Evolutionary conservation across 2,329 filamentous ascomycete species (phyloP), one percentile per base, ranked within the genome.

Genomic region (Cladosporium sp.): DNA sequence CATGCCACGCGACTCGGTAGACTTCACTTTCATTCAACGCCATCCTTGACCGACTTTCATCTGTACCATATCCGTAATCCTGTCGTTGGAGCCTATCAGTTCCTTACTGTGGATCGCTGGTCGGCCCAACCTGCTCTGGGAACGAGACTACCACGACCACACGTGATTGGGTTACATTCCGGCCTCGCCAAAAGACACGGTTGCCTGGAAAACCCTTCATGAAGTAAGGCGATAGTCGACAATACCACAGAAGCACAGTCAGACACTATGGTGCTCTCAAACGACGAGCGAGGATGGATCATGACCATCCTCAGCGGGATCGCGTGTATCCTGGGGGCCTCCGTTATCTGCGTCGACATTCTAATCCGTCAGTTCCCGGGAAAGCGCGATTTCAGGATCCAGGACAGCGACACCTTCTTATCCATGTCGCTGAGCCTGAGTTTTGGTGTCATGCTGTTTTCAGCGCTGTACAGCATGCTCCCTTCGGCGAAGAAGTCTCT

Each of bases 401-500:
- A 95, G 66, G 87, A 95, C 57, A 96, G 88, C 72, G 92, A 88
- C 73, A 77, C 77, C 18, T 98, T 98, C 67, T 77, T 96, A 4
- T 91, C 91, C 1, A 83, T 84, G 18, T 96, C 92, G 0, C 73
- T 97, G 56, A 95, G 91, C 70, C 73, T 98, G 58, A 96, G 90
- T 68, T 95, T 95, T 61, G 92, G 93, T 41, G 91, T 97, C 43
- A 95, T 98, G 90, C 80, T 95, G 38, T 96, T 95, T 70, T 95
- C 91, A 34, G 85, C 92, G 1, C 73, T 97, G 31, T 95, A 91
- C 69, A 93, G 85, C 70, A 96, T 97, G 87, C 79, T 97, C 7
- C 92, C 92, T 9, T 89, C 88, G 16, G 84, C 92, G 2, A 90
- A 86, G 65, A 77, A 76, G 37, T 95, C 95, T 65, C 78, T 98